Percentiles rank a stretch among this genome's conserved stretches.
Evolutionary conservation across 768 basidiomycete species (phyloP).

Genomic region (Psilocybe sp.): DNA sequence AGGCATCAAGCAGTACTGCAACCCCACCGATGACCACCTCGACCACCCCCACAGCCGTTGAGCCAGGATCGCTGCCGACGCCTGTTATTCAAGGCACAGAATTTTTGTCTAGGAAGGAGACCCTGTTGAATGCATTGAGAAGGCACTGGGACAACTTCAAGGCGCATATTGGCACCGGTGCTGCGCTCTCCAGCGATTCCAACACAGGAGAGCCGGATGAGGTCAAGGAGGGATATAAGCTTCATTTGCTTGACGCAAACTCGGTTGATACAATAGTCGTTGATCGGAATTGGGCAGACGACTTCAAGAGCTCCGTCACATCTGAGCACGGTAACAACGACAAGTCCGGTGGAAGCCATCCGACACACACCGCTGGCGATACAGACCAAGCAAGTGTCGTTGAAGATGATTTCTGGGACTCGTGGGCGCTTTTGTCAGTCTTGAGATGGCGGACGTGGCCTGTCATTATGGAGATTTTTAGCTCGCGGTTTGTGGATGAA

Average conservation of each 20-base stretch:
- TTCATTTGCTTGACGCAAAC: slow-evolving; percentile 26
- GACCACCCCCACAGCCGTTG: slow-evolving; percentile 23
- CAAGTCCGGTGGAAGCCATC: slow-evolving; percentile 45
- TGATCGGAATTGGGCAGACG: slow-evolving; percentile 66
- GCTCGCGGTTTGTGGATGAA: slow-evolving; percentile 57
- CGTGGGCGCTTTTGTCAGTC: slow-evolving; percentile 35
- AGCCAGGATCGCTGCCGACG: slow-evolving; percentile 39
- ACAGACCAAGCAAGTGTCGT: slow-evolving; percentile 30
- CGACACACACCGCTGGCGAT: slow-evolving; percentile 17
- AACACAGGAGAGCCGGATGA: slow-evolving; percentile 47
- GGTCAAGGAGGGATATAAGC: slow-evolving; percentile 28
- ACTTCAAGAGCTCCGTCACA: slow-evolving; percentile 49
- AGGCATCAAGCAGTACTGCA: slow-evolving; percentile 7
- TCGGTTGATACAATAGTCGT: slow-evolving; percentile 74
- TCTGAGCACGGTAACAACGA: slow-evolving; percentile 52
- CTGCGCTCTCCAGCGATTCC: slow-evolving; percentile 54
- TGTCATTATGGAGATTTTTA: slow-evolving; percentile 53
- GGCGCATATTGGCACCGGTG: slow-evolving; percentile 53
- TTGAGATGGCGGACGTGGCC: slow-evolving; percentile 63
- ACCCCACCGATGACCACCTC: slow-evolving; percentile 18
- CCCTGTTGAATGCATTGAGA: slow-evolving; percentile 35
- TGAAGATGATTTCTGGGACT: slow-evolving; percentile 23
- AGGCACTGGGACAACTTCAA: slow-evolving; percentile 51
- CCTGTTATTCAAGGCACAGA: slow-evolving; percentile 28
- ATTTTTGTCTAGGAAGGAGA: slow-evolving; percentile 28